phyloP scores from a whole-genome alignment of 108 stramenopile species.

The Fistulifera solaris region DNA sequence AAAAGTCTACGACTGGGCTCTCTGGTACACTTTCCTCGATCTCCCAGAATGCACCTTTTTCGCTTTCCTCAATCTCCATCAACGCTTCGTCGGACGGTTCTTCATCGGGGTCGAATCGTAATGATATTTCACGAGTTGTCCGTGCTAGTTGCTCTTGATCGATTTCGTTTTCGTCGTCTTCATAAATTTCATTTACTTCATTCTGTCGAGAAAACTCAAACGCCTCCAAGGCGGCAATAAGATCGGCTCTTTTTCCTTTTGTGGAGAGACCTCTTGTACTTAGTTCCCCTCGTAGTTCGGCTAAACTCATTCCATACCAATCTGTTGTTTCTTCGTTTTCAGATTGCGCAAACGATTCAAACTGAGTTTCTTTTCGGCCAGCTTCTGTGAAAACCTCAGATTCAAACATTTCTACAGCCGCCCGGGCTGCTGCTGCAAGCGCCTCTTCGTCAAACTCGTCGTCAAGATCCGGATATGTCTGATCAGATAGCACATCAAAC shows the following conservation, averaged over 20 bases:
- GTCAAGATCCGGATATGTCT: too few species aligned
- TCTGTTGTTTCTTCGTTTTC: too few species aligned
- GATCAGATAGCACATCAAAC: constrained; percentile 5
- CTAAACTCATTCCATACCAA: neutral
- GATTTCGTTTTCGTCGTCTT: constrained; percentile 10
- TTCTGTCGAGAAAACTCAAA: neutral
- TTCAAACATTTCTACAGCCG: neutral
- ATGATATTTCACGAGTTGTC: constrained; percentile 30
- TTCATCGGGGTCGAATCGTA: constrained; percentile 14
- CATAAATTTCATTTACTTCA: constrained; percentile 3
- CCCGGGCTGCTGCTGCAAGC: constrained; percentile 19
- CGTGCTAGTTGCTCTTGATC: constrained; percentile 27
- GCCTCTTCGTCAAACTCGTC: constrained; percentile 3
- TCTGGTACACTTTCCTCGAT: constrained; percentile 2
- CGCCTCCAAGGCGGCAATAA: neutral
- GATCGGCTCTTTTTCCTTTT: constrained; percentile 1
- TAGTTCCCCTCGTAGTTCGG: constrained; percentile 2
- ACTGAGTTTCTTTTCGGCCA: too few species aligned
- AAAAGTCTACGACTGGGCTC: neutral
- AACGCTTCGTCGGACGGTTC: constrained; percentile 29
- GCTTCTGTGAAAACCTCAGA: too few species aligned
- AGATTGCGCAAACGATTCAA: too few species aligned
- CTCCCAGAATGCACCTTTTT: neutral
- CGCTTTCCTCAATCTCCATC: constrained; percentile 14
- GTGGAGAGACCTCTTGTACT: neutral